Conservation (phyloP, 2,329 filamentous ascomycete genomes). For the Sphaerulina vaccinii region DNA sequence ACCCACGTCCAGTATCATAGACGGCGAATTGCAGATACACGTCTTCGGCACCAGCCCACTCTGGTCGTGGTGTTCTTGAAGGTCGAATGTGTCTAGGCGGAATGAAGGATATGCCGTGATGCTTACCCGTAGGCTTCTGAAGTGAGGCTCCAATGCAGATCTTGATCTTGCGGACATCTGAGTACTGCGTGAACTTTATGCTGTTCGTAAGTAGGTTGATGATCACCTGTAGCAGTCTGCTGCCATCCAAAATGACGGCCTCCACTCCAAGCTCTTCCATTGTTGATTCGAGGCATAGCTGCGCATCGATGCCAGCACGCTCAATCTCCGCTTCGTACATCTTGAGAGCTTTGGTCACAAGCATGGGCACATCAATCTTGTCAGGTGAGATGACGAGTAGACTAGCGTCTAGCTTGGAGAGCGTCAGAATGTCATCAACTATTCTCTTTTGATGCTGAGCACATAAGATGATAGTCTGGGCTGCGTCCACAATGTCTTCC, state of each 20-base stretch:
- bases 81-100: conserved; percentile 26
- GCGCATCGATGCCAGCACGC: conserved; percentile 30
- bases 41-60: conserved; percentile 40
- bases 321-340: conserved; percentile 37
- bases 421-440: conserved; percentile 49
- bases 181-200: conserved; percentile 48
- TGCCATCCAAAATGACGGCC: conserved; percentile 44
- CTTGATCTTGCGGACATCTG: conserved; percentile 37
- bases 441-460: conserved; percentile 50
- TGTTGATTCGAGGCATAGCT: conserved; percentile 38
- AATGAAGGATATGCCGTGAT: conserved; percentile 38
- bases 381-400: conserved; percentile 45
- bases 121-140: conserved; percentile 35
- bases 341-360: conserved; percentile 37
- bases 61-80: conserved; percentile 24
- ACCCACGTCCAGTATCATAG: conserved; percentile 44
- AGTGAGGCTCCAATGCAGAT: conserved; percentile 41
- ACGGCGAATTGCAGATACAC: conserved; percentile 46
- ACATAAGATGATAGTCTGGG: conserved; percentile 47
- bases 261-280: conserved; percentile 40
- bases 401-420: conserved; percentile 48
- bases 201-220: conserved; percentile 48
- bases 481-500: conserved; percentile 32
- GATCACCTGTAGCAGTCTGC: conserved; percentile 45
- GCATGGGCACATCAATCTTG: conserved; percentile 38